Evolutionary conservation across 176 grass and related monocot species (phyloP).

Genomic region (Olyra latifolia): DNA sequence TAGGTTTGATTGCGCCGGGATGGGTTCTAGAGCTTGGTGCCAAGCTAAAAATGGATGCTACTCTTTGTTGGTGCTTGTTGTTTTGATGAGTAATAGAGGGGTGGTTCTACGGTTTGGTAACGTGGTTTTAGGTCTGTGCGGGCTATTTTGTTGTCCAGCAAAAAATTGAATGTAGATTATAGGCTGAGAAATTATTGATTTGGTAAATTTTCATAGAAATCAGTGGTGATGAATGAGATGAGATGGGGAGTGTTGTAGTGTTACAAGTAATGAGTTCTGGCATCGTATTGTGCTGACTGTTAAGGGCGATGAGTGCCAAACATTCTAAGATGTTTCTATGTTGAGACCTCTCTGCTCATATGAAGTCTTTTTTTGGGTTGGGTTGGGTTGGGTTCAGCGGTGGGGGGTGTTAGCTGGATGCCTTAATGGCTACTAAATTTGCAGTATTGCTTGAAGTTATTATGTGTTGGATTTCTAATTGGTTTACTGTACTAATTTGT

Average conservation of each 20-base stretch:
- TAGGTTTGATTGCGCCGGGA: neutral
- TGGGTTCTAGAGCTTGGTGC: constrained; percentile 24
- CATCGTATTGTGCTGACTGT: neutral
- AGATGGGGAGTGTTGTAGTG: neutral
- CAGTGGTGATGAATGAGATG: neutral
- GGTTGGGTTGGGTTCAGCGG: too few relatives aligned
- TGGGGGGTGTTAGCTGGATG: neutral
- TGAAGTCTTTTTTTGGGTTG: neutral
- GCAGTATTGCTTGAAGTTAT: neutral
- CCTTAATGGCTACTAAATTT: neutral
- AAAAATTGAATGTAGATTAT: neutral
- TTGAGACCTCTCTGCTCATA: neutral
- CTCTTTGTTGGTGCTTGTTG: neutral
- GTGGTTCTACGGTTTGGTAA: neutral
- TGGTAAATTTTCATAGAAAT: neutral
- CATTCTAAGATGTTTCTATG: neutral
- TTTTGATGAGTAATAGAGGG: neutral
- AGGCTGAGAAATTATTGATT: neutral
- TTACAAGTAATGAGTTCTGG: neutral
- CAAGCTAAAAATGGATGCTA: neutral
- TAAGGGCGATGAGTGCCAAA: neutral
- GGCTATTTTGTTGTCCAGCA: neutral
- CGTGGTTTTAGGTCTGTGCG: neutral
- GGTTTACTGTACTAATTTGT: neutral
- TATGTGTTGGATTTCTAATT: neutral